phyloP scores from a whole-genome alignment of 305 asterid genomes.

The Fraxinus velutina region DNA sequence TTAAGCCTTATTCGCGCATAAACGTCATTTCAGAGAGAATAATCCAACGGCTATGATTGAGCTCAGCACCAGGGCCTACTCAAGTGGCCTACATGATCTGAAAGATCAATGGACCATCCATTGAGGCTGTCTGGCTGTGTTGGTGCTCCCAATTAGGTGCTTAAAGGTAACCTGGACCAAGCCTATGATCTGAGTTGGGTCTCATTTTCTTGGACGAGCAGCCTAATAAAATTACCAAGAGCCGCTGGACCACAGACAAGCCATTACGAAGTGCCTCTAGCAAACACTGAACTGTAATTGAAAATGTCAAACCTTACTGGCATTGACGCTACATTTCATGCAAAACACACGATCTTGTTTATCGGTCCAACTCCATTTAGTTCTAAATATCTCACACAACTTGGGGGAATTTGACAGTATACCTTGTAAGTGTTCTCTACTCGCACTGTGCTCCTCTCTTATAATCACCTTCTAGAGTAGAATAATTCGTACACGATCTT shows the following conservation, averaged over 20 bases:
- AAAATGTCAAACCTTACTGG: background rate
- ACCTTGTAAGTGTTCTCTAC: background rate
- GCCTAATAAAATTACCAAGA: background rate
- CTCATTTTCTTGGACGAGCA: background rate
- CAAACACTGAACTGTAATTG: background rate
- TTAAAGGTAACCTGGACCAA: background rate
- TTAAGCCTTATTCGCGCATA: constrained; percentile 10
- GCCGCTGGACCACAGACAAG: background rate
- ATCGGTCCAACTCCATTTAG: background rate
- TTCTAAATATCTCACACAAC: background rate
- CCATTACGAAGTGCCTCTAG: background rate
- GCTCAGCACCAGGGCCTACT: background rate
- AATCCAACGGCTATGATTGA: background rate
- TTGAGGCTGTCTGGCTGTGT: background rate
- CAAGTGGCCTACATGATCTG: background rate
- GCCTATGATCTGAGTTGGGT: background rate
- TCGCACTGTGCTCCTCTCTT: background rate
- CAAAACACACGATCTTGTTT: background rate
- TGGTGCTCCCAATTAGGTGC: background rate
- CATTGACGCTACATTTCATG: background rate
- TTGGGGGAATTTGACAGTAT: background rate
- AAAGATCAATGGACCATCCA: background rate
- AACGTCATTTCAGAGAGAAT: constrained; percentile 1
- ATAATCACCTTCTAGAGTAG: background rate
- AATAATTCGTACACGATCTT: no score